Conservation (phyloP, 345 rosid genomes). For the Heritiera littoralis region DNA sequence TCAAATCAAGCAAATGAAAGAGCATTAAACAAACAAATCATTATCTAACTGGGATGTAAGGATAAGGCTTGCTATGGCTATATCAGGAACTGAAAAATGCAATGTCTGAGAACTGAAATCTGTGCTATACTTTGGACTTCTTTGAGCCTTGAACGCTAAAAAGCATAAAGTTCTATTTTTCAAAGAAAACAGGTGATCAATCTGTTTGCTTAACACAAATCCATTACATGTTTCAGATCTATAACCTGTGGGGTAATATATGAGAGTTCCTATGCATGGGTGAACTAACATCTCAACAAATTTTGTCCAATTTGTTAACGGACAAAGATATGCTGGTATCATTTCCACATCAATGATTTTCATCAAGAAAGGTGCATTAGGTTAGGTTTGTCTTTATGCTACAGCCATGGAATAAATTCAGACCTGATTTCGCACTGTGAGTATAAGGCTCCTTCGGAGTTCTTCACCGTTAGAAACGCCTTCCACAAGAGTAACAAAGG, state of each 20-base stretch:
- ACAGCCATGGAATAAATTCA: constrained; percentile 20
- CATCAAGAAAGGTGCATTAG: background rate
- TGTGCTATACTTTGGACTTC: background rate
- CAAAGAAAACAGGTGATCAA: background rate
- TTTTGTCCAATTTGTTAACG: background rate
- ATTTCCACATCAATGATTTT: background rate
- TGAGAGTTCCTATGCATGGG: background rate
- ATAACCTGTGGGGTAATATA: background rate
- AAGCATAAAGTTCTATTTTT: background rate
- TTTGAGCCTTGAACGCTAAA: background rate
- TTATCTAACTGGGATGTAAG: background rate
- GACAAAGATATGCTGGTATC: background rate
- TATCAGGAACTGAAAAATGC: background rate
- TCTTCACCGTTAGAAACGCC: constrained; percentile 89
- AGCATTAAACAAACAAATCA: background rate
- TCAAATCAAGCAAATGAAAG: background rate
- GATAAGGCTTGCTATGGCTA: background rate
- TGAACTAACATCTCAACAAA: background rate
- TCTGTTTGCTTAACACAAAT: background rate
- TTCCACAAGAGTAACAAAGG: constrained; percentile 88
- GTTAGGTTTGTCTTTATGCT: background rate
- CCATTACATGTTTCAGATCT: background rate
- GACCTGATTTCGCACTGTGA: constrained; percentile 84
- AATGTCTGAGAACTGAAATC: background rate
- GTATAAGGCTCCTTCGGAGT: constrained; percentile 70